Conservation (phyloP, 495 filamentous ascomycete species). For the Astrothelium subdiscretum region DNA sequence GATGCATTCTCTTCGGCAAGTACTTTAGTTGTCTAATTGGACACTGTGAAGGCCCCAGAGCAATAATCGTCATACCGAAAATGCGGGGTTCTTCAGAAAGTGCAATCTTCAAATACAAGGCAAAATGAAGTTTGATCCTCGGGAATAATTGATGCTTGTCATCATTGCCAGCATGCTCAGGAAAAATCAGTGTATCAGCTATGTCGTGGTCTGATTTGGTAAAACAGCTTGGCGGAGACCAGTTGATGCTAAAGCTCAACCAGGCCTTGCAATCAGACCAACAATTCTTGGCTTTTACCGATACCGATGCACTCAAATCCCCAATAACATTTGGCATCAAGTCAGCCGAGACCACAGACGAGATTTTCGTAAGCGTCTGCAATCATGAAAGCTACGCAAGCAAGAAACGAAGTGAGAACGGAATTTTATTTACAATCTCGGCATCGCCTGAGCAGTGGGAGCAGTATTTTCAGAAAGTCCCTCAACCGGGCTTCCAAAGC, state of each 20-base stretch:
- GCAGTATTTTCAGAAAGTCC: slow-evolving; percentile 29
- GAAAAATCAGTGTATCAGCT: background rate
- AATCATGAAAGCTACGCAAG: slow-evolving; percentile 5
- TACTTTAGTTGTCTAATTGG: too few relatives aligned
- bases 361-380: slow-evolving; percentile 23
- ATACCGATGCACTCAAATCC: slow-evolving; percentile 21
- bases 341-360: slow-evolving; percentile 23
- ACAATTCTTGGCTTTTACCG: slow-evolving; percentile 28
- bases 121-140: background rate
- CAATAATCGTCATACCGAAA: background rate
- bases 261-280: slow-evolving; percentile 13
- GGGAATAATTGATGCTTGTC: background rate
- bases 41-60: too few relatives aligned
- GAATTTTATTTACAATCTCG: slow-evolving; percentile 22
- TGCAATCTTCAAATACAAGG: background rate
- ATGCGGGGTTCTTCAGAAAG: background rate
- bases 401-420: slow-evolving; percentile 13
- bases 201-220: slow-evolving; percentile 15
- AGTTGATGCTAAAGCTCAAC: slow-evolving; percentile 10
- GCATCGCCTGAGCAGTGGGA: slow-evolving; percentile 32
- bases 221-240: slow-evolving; percentile 5
- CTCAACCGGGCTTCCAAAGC: slow-evolving; percentile 26
- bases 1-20: too few relatives aligned
- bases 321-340: slow-evolving; percentile 28
- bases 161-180: background rate